phyloP scores from a whole-genome alignment of 345 rosid species.

The Populus davidiana region DNA sequence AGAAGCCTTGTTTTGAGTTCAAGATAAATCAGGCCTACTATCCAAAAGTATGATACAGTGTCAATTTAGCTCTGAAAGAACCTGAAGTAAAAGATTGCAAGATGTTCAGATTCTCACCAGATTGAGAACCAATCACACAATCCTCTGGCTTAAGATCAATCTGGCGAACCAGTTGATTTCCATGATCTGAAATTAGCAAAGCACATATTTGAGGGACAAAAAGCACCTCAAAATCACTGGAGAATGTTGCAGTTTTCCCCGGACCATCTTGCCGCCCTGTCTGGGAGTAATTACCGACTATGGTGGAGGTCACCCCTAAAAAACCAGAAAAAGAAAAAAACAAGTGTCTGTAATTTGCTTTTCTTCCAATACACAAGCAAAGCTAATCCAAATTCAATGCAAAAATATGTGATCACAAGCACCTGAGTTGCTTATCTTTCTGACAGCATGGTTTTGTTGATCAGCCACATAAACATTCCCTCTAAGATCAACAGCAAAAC shows the following conservation, averaged over 20 bases:
- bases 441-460: conserved; percentile 45
- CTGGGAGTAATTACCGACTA: conserved; percentile 52
- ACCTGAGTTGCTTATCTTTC: conserved; percentile 65
- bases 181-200: conserved; percentile 63
- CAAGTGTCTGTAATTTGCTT: background rate
- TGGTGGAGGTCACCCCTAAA: conserved; percentile 57
- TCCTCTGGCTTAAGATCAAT: conserved; percentile 61
- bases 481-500: conserved; percentile 52
- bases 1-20: background rate
- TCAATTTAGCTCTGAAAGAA: background rate
- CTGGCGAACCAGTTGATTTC: conserved; percentile 51
- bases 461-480: conserved; percentile 78
- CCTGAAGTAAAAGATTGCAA: background rate
- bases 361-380: background rate
- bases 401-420: background rate
- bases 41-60: background rate
- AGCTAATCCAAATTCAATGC: background rate
- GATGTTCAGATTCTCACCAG: conserved; percentile 28
- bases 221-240: conserved; percentile 51
- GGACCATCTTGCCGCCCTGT: conserved; percentile 57
- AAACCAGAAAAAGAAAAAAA: background rate
- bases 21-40: background rate
- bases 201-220: conserved; percentile 52
- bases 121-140: conserved; percentile 45
- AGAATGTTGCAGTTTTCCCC: conserved; percentile 67